phyloP scores from a whole-genome alignment of 176 grass and related monocot species.

The Cenchrus purpureus region DNA sequence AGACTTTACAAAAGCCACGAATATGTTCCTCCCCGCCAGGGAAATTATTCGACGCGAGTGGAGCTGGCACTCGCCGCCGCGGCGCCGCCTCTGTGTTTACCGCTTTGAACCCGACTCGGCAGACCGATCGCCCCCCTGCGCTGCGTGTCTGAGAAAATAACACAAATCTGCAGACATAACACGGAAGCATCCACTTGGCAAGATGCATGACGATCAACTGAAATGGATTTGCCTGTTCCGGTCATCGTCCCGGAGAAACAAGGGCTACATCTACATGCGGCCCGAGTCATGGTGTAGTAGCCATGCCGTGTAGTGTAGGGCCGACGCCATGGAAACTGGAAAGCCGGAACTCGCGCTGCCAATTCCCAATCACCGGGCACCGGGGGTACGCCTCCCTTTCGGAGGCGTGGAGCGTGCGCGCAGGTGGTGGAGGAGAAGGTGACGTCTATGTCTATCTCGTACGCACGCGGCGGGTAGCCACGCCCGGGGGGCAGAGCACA shows the following conservation, averaged over 20 bases:
- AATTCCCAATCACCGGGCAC: background rate
- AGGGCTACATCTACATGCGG: background rate
- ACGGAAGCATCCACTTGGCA: background rate
- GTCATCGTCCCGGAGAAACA: background rate
- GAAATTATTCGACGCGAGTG: slow-evolving; percentile 37
- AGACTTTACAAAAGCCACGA: background rate
- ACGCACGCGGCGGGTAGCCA: slow-evolving; percentile 17
- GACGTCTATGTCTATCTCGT: background rate
- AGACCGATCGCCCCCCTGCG: too few species aligned
- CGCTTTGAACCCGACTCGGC: background rate
- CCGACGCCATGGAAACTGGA: slow-evolving; percentile 5
- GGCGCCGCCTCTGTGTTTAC: background rate
- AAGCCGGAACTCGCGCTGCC: slow-evolving; percentile 48
- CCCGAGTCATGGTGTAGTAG: background rate
- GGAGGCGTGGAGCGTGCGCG: background rate
- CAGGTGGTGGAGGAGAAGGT: background rate
- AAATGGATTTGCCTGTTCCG: background rate
- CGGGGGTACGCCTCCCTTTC: background rate
- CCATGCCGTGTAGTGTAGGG: background rate
- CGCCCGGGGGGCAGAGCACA: background rate
- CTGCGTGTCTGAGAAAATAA: background rate
- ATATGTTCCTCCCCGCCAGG: slow-evolving; percentile 27
- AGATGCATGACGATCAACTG: background rate
- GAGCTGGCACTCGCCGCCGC: background rate
- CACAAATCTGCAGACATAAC: background rate